Evolutionary conservation across 345 rosid species (phyloP), one percentile per base, ranked within the genome.

Genomic region (Euphorbia tirucalli): DNA sequence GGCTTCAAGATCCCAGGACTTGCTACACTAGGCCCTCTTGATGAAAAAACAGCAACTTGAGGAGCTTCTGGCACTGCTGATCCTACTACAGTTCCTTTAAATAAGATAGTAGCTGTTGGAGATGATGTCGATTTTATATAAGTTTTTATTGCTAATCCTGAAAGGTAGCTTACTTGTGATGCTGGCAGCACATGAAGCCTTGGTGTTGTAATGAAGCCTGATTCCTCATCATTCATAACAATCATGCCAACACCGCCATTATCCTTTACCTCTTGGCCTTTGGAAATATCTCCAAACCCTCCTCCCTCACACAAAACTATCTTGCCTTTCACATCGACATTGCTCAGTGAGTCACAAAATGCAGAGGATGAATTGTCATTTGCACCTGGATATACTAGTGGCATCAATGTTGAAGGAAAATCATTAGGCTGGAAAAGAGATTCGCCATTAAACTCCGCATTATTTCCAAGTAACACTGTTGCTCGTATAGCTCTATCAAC

Each of bases 401-500:
- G 77, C 18, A 66, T 27, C 18, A 66, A 22, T 1, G 44, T 30
- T n/a, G 60, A 21, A 22, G 60, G 25, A 32, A 44, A 65, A 73
- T 30, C 37, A 3, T 7, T 9, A 0, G 66, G 71, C 19, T 56
- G 71, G 66, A 2, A 30, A 58, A 73, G 56, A 7, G 76, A 73
- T 73, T 66, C 48, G 8, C 76, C 76, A 1, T 66, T 24, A n/a
- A 54, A 7, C 25, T 22, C 48, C 14, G 46, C 30, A 6, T 73
- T 69, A 52, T 83, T 78, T 70, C 87, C 84, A 3, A 78, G 83
- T 15, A 72, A 55, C 9, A 83, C 75, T 27, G 78, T 79, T 14
- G 84, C 57, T 41, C 65, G 44, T 32, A 78, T 75, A 5, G 64
- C 64, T 79, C 81, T 70, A 61, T 83, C 80, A 3, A 73, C 73